Evolutionary conservation across 2,329 filamentous ascomycete genomes (phyloP).

Genomic region (Sclerotinia sclerotiorum): DNA sequence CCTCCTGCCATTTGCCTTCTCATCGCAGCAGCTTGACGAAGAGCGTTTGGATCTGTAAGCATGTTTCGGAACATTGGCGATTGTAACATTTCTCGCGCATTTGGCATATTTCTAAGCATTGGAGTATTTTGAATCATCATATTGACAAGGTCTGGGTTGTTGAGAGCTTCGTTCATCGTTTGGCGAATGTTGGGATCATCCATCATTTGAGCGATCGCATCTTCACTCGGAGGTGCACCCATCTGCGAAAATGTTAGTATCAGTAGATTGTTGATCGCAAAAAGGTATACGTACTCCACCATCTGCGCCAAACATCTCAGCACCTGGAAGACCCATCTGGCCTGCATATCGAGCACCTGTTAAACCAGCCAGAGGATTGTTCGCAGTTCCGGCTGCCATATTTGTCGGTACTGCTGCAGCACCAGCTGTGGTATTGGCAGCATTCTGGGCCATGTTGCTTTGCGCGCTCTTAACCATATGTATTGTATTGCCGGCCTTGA

Average conservation of each 20-base stretch:
- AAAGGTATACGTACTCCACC: slow-evolving; percentile 70
- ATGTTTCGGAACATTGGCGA: slow-evolving; percentile 87
- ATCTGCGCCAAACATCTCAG: slow-evolving; percentile 88
- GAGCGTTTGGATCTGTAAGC: slow-evolving; percentile 86
- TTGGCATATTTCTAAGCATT: slow-evolving; percentile 68
- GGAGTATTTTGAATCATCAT: slow-evolving; percentile 94
- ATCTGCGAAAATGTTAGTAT: slow-evolving; percentile 58
- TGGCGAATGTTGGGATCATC: slow-evolving; percentile 84
- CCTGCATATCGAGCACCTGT: slow-evolving; percentile 94
- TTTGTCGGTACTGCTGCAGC: slow-evolving; percentile 65
- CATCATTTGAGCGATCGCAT: slow-evolving; percentile 80
- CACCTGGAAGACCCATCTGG: slow-evolving; percentile 82
- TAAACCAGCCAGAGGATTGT: slow-evolving; percentile 85
- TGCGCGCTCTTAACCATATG: slow-evolving; percentile 96
- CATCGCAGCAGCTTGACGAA: slow-evolving; percentile 81
- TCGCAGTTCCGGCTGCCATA: slow-evolving; percentile 78
- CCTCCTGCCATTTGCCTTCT: slow-evolving; percentile 64
- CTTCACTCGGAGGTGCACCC: slow-evolving; percentile 80
- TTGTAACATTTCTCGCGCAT: slow-evolving; percentile 80
- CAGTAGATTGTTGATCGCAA: neutral
- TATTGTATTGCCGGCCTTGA: slow-evolving; percentile 93
- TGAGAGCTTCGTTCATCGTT: slow-evolving; percentile 89
- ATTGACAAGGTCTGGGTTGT: slow-evolving; percentile 91
- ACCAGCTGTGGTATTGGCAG: slow-evolving; percentile 45
- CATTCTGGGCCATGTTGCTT: slow-evolving; percentile 58